Evolutionary conservation across 1,139 yeast species (phyloP).

Genomic region (Sugiyamaella pinicola): DNA sequence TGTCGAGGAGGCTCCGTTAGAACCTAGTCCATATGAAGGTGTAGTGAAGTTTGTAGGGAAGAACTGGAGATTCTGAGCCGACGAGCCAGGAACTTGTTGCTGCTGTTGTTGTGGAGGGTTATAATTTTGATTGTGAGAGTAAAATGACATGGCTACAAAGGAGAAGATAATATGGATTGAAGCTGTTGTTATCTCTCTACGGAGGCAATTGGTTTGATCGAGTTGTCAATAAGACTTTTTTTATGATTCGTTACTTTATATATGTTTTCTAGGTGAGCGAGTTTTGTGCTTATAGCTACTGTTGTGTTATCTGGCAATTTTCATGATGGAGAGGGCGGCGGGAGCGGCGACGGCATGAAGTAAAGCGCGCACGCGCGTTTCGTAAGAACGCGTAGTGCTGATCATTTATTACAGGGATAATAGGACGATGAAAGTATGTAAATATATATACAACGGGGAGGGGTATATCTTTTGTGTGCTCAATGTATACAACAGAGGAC

Average conservation of each 20-base stretch:
- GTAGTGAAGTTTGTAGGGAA: constrained; percentile 39
- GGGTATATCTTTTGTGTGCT: too few relatives aligned
- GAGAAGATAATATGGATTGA: background rate
- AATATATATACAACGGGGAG: too few relatives aligned
- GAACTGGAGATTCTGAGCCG: constrained; percentile 39
- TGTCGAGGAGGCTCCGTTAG: constrained; percentile 16
- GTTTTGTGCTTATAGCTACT: too few relatives aligned
- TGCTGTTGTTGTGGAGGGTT: constrained; percentile 22
- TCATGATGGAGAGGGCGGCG: constrained; percentile 2
- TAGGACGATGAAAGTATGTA: background rate
- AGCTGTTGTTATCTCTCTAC: too few relatives aligned
- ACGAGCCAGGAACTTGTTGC: constrained; percentile 20
- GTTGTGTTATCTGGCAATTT: constrained; percentile 2
- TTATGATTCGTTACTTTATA: background rate
- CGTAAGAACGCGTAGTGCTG: background rate
- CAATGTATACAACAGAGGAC: too few relatives aligned
- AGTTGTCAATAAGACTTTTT: too few relatives aligned
- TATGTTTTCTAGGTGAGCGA: too few relatives aligned
- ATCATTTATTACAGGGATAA: background rate
- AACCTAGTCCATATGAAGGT: constrained; percentile 29
- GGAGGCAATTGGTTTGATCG: too few relatives aligned
- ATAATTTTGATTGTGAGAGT: constrained; percentile 24
- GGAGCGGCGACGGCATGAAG: background rate
- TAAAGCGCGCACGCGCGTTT: background rate
- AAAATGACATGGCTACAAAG: constrained; percentile 25